Conservation (phyloP, 2,329 filamentous ascomycete genomes). For the Aspergillus sp. region DNA sequence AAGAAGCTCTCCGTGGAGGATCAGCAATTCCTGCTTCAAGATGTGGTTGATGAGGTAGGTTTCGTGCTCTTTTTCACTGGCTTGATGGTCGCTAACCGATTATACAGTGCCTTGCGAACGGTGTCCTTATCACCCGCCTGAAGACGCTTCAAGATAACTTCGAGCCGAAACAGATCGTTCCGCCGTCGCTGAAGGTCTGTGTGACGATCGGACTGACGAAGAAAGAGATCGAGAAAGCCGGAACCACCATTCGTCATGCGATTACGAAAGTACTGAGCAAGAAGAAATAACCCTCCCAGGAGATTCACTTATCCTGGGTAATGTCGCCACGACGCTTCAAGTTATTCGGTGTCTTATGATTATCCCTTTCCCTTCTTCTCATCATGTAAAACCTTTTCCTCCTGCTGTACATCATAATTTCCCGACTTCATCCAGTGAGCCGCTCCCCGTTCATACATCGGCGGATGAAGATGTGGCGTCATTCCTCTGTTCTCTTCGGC, state of each 20-base stretch:
- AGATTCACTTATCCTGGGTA: conserved; percentile 3
- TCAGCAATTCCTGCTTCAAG: conserved; percentile 80
- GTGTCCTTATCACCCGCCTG: conserved; percentile 81
- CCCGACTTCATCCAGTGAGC: neutral
- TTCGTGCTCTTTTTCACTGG: neutral
- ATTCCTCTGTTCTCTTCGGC: neutral
- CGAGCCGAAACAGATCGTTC: conserved; percentile 64
- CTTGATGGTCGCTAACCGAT: neutral
- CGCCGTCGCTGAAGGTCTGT: conserved; percentile 86
- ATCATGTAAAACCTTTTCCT: conserved; percentile 16
- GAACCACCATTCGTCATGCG: conserved; percentile 80
- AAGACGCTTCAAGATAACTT: conserved; percentile 72
- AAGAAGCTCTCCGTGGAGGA: conserved; percentile 69
- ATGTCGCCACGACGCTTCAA: conserved; percentile 3
- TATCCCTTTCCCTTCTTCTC: conserved; percentile 6
- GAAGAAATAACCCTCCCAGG: conserved; percentile 39
- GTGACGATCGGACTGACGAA: conserved; percentile 82
- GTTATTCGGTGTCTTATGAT: neutral
- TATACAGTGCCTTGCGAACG: conserved; percentile 74
- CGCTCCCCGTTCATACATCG: neutral
- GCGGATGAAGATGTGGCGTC: neutral
- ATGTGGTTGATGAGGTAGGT: conserved; percentile 92
- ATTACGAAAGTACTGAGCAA: conserved; percentile 83
- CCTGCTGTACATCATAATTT: conserved; percentile 19
- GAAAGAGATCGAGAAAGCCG: conserved; percentile 95